Conservation (phyloP, 306 rosid species). For the Macrotyloma uniflorum region DNA sequence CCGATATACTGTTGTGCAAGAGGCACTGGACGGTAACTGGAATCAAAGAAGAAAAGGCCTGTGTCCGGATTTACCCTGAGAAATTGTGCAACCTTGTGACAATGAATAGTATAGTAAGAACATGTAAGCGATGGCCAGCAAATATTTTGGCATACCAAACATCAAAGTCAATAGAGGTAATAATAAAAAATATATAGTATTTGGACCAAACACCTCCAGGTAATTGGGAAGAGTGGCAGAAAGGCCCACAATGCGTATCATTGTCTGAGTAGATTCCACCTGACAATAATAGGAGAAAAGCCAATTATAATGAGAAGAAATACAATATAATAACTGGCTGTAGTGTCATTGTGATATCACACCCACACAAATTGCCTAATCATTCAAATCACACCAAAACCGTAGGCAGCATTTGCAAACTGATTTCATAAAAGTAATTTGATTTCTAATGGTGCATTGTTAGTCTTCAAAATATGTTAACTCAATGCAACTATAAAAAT, state of each 20-base stretch:
- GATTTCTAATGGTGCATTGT: not conserved
- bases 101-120: constrained; percentile 31
- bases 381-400: constrained; percentile 21
- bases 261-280: constrained; percentile 95
- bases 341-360: constrained; percentile 4
- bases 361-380: not conserved
- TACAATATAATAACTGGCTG: not conserved
- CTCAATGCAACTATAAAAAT: constrained; percentile 4
- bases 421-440: constrained; percentile 18
- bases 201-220: constrained; percentile 71
- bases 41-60: constrained; percentile 95
- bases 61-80: constrained; percentile 90
- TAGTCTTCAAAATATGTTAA: constrained; percentile 2
- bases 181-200: constrained; percentile 29
- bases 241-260: constrained; percentile 99
- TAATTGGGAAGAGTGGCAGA: constrained; percentile 97
- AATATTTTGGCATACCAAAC: constrained; percentile 40
- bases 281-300: constrained; percentile 33
- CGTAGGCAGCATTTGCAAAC: constrained; percentile 16
- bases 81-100: constrained; percentile 87
- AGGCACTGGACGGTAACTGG: constrained; percentile 98
- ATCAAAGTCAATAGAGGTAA: constrained; percentile 28
- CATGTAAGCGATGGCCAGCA: constrained; percentile 18
- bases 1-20: constrained; percentile 98
- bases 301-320: constrained; percentile 1